Evolutionary conservation across 805 yeast genomes (phyloP), one percentile per base, ranked within the genome.

Genomic region (Clavispora santaluciae): DNA sequence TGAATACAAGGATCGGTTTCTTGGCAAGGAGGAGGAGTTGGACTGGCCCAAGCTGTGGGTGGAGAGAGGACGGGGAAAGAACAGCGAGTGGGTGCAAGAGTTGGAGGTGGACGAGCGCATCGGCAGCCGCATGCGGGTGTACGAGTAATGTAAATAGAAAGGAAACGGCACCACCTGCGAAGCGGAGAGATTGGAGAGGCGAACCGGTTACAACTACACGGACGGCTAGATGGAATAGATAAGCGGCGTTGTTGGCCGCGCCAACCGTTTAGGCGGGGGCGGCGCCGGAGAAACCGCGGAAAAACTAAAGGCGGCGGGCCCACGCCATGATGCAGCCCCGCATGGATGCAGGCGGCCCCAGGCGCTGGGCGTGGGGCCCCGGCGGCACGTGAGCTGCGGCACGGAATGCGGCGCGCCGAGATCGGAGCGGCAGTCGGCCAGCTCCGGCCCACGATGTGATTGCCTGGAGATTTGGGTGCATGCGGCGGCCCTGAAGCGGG

Each of bases 21-120:
- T 48, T 26, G 52, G 48, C 16, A 50, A 53, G 38, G 50, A 54
- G 26, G 56, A 53, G 39, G 57, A 54, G 44, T 49, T 54, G 24
- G 47, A 49, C 30, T 44, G 49, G 43, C 52, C 57, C 33, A 44
- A 68, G 40, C 73, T 75, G 43, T 91, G 97, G 96, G 84, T 86
- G 24, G 73, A 79, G 49, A 74, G 72, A 43, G 95, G 96, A n/a
- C 58, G 62, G 35, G 84, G 78, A 39, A 83, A 79, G 49, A 66
- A 76, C 30, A 83, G 95, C 48, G 97, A 91, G 59, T 91, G 99
- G 99, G 79, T 83, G 41, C 79, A 80, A 55, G 90, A 83, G 21
- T 66, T 90, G 35, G 68, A 57, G 6, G 77, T 77, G 22, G 98
- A 91, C 56, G 78, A 76, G 7, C 68, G 95, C 44, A 78, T 91